Evolutionary conservation across 1,139 yeast species (phyloP), one percentile per base, ranked within the genome.

Genomic region (Pichia inconspicua): DNA sequence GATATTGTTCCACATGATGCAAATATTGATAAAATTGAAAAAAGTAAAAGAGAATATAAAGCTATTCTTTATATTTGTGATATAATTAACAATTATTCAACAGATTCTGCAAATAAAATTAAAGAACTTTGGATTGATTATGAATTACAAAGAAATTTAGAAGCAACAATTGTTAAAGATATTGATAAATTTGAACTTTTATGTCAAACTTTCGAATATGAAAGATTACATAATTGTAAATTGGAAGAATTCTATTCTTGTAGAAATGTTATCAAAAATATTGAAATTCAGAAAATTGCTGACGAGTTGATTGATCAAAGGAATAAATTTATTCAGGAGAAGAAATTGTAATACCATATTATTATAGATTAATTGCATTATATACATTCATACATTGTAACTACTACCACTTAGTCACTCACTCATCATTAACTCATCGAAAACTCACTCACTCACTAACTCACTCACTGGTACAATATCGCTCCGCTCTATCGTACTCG

Each of bases 141-240:
- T 66, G 98, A 92, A 67, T 82, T 84, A 59, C 82, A 86, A 56
- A 73, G 90, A 56, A 77, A 84, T 44, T 66, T 78, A 25, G 98
- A 92, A 65, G 96, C 97, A 6, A 74, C 83, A 49, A 87, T 86
- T 59, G 96, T 89, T 51, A 92, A 92, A 66, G 97, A 92, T 65
- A 80, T 92, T 50, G 98, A 92, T 66, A 92, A 92, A 73, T 87
- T 80, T 61, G 98, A 92, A 68, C 81, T 92, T 80, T 72, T 90
- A 56, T 78, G 86, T 55, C 97, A 92, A 66, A 85, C 95, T 25
- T 82, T 85, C 71, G 97, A 90, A 65, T 92, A 89, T 61, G 96
- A 89, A 66, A 82, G 78, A 59, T 72, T 73, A 54, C 75, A 71
- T 59, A 75, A 80, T 6, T 78, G 78, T 55, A 74, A 79, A 57